These are phyloP conservation scores for Phytophthora megakarya DNA, from an alignment of 352 stramenopile genomes.

Conservation along the genomic window DNA sequence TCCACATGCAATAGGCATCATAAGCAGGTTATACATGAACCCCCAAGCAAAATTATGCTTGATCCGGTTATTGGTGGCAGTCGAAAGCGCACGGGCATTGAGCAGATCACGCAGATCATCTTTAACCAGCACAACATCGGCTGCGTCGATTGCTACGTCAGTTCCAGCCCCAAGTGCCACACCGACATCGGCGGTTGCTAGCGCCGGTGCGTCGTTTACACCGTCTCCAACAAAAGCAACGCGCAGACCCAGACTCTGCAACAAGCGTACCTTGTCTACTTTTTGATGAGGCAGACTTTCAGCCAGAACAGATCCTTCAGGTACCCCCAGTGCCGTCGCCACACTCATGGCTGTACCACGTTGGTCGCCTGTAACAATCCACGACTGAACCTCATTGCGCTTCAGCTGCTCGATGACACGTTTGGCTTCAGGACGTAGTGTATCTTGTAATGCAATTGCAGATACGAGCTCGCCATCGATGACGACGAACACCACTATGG, in stretches of 20 bases:
- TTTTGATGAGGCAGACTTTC: constrained; percentile 80
- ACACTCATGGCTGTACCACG: constrained; percentile 60
- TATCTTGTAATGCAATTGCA: constrained; percentile 61
- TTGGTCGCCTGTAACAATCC: constrained; percentile 82
- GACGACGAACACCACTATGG: constrained; percentile 62
- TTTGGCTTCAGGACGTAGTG: constrained; percentile 52
- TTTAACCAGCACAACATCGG: constrained; percentile 78
- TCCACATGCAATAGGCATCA: constrained; percentile 78
- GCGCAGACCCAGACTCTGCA: constrained; percentile 71
- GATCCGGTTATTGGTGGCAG: constrained; percentile 68
- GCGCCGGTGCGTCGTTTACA: constrained; percentile 70
- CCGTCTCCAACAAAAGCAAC: constrained; percentile 81
- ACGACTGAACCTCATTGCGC: constrained; percentile 61
- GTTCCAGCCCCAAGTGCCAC: constrained; percentile 69
- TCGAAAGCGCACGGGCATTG: constrained; percentile 65
- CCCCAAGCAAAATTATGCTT: constrained; percentile 79
- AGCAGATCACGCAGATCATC: constrained; percentile 70
- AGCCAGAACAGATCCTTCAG: constrained; percentile 58
- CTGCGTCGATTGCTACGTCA: constrained; percentile 72
- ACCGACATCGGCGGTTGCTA: constrained; percentile 74
- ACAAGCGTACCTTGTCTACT: constrained; percentile 70
- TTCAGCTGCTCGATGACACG: constrained; percentile 62
- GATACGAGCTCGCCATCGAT: constrained; percentile 58
- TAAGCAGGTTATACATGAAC: constrained; percentile 74
- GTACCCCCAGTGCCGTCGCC: constrained; percentile 54